Percentiles rank a stretch among this genome's conserved stretches.
Conservation (phyloP, 306 rosid species). For the Betula pendula region DNA sequence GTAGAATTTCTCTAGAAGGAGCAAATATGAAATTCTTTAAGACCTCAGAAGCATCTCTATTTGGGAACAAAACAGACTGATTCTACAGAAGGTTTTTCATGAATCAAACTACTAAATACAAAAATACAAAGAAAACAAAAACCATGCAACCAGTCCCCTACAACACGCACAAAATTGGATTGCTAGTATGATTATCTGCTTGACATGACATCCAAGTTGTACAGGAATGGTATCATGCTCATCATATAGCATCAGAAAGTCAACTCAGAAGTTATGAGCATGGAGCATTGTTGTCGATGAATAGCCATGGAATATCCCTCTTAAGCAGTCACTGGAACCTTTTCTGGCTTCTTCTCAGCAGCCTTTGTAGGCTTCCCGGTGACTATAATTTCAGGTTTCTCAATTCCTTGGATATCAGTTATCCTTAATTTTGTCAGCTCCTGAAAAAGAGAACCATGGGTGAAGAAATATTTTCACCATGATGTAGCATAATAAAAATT, state of each 20-base stretch:
- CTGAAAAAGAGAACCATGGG: constrained; percentile 40
- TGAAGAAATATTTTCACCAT: constrained; percentile 18
- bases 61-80: too few relatives aligned
- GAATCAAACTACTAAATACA: too few relatives aligned
- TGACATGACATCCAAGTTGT: constrained; percentile 24
- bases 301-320: neutral
- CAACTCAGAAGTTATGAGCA: neutral
- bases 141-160: constrained; percentile 2
- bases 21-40: too few relatives aligned
- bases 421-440: constrained; percentile 94
- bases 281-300: constrained; percentile 12
- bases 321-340: constrained; percentile 65
- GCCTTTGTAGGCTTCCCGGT: constrained; percentile 53
- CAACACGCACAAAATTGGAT: neutral
- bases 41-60: too few relatives aligned
- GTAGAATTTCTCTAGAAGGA: neutral
- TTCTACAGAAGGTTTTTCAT: too few relatives aligned
- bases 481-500: constrained; percentile 5
- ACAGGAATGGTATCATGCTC: constrained; percentile 16
- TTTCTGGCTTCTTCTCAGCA: constrained; percentile 52
- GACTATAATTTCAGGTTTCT: constrained; percentile 47
- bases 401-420: constrained; percentile 80
- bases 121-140: neutral
- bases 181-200: constrained; percentile 6
- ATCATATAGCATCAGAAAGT: neutral